Evolutionary conservation across 208 protist species (phyloP).

Genomic region (Leishmania martiniquensis): DNA sequence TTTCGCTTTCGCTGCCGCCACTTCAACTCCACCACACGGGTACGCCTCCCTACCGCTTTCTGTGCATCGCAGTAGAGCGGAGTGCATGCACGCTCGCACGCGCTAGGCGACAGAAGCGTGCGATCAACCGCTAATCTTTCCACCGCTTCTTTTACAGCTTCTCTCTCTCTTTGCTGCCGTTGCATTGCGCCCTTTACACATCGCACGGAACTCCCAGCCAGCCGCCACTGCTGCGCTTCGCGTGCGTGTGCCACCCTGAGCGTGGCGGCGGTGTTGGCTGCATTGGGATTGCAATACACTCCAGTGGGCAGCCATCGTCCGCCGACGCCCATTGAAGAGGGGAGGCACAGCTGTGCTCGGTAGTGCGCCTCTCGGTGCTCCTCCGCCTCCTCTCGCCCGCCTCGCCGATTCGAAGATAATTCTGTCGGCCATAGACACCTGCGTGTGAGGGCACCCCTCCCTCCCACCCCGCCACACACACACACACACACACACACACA

Average conservation of each 20-base stretch:
- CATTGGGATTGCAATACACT: too few species aligned
- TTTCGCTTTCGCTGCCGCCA: not conserved
- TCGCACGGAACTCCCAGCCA: too few species aligned
- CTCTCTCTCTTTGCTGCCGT: too few species aligned
- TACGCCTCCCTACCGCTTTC: not conserved
- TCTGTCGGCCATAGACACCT: not conserved
- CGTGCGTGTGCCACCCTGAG: too few species aligned
- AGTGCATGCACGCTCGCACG: not conserved
- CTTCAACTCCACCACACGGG: too few species aligned
- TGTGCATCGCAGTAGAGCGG: not conserved
- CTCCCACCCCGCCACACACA: not conserved
- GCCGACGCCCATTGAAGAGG: not conserved
- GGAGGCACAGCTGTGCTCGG: not conserved
- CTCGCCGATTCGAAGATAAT: not conserved
- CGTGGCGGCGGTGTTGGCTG: too few species aligned
- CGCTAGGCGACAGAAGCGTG: not conserved
- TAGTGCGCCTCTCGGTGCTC: not conserved
- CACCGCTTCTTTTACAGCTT: too few species aligned
- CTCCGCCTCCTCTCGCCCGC: not conserved
- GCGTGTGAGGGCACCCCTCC: too few species aligned
- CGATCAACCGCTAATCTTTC: not conserved
- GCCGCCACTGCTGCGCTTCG: too few species aligned
- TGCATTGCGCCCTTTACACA: too few species aligned
- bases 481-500: constrained; percentile 1
- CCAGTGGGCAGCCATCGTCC: not conserved